Percentiles rank a stretch among this genome's conserved stretches.
These are phyloP conservation scores for Coemansia linderi DNA, from an alignment of 371 early-diverging fungal genomes.

Conservation along the genomic window DNA sequence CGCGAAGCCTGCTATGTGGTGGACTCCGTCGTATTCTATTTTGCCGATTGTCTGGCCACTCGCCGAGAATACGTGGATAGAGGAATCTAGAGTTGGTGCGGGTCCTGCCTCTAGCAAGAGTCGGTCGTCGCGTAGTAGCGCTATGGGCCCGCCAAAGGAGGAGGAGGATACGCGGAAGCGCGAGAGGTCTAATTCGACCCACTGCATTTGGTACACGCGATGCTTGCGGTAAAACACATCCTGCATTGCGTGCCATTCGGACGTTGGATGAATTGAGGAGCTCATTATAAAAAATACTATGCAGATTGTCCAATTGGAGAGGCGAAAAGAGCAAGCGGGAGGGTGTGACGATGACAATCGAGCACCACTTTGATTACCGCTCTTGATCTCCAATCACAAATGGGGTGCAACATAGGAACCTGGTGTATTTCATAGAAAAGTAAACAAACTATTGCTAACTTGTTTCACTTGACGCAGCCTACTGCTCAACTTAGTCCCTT, in stretches of 20 bases:
- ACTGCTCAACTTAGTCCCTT: too few relatives aligned
- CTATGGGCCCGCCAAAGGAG: constrained; percentile 92
- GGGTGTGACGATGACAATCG: background rate
- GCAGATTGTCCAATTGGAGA: background rate
- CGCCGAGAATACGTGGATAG: constrained; percentile 81
- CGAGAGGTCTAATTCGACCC: constrained; percentile 83
- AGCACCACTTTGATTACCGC: background rate
- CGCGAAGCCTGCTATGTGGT: constrained; percentile 83
- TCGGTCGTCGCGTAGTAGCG: constrained; percentile 84
- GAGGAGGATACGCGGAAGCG: constrained; percentile 82
- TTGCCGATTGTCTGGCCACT: constrained; percentile 83
- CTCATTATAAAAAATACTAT: background rate
- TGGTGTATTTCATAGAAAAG: too few relatives aligned
- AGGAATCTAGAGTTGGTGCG: constrained; percentile 73
- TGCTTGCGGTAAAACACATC: constrained; percentile 67
- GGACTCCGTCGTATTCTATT: constrained; percentile 87
- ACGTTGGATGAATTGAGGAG: constrained; percentile 53
- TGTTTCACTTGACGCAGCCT: too few relatives aligned
- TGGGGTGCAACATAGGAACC: too few relatives aligned
- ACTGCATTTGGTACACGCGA: constrained; percentile 81
- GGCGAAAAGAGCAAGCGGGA: background rate
- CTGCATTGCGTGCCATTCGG: constrained; percentile 60
- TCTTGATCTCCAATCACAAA: too few relatives aligned
- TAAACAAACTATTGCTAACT: too few relatives aligned
- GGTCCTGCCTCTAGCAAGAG: constrained; percentile 75